Evolutionary conservation across 1,284 basidiomycete species (phyloP), one percentile per base, ranked within the genome.

Genomic region (Ustilago vetiveriae): DNA sequence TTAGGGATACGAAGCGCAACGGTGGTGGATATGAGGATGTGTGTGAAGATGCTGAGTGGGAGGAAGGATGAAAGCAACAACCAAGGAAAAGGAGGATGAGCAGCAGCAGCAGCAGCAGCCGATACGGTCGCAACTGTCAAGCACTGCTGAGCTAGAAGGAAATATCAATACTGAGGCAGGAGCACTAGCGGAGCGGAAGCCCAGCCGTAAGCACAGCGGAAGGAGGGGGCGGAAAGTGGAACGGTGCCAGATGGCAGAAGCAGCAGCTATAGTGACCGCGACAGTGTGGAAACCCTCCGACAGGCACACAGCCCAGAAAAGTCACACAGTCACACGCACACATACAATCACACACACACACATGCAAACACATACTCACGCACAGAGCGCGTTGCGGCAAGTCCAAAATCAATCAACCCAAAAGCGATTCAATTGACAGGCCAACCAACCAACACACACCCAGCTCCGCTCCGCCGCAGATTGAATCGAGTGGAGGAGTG

Each of bases 21-120:
- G n/a, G n/a, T n/a, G n/a, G n/a, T n/a, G n/a, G n/a, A n/a, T n/a
- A n/a, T n/a, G n/a, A n/a, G n/a, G n/a, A n/a, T n/a, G n/a, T n/a
- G n/a, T n/a, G n/a, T n/a, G n/a, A n/a, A 35, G 43, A 35, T 27
- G 23, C 38, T 19, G 38, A 4, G 36, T 38, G 4, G 16, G 38
- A 40, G 23, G 21, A 23, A 43, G 42, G 32, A 36, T 21, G 13
- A 24, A 32, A 45, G 30, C 32, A 45, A 32, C 3, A n/a, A 45
- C 32, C 23, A 45, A 21, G 43, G 43, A 45, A 35, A n/a, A 8
- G 43, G 43, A 45, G 29, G 24, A 6, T 13, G 29, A 33, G 16
- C 29, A 10, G 29, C 29, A 43, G n/a, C 29, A 43, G 23, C 38
- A 39, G 38, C 22, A 30, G 29, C 14, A 30, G 29, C 29, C n/a